Evolutionary conservation across 345 rosid species (phyloP).

Genomic region (Geranium brycei): DNA sequence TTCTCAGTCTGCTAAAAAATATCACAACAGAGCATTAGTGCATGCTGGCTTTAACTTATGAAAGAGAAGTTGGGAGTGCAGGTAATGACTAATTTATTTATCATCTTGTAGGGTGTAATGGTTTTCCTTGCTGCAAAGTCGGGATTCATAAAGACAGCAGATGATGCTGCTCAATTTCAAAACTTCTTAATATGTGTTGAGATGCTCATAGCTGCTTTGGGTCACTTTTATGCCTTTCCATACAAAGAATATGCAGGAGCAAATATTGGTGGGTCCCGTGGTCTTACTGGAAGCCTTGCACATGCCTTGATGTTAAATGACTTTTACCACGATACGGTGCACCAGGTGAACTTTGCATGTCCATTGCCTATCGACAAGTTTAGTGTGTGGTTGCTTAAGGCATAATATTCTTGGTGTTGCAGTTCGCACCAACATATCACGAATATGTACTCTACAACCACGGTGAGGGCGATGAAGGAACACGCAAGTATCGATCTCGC

Average conservation of each 20-base stretch:
- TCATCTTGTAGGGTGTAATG: conserved; percentile 64
- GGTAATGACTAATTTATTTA: background rate
- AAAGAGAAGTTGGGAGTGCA: no score
- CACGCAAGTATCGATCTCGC: conserved; percentile 62
- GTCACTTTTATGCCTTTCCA: conserved; percentile 92
- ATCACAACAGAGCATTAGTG: no score
- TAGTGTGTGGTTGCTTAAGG: conserved; percentile 4
- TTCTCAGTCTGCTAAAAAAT: no score
- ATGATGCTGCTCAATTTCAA: conserved; percentile 83
- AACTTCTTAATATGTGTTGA: conserved; percentile 83
- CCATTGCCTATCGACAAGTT: background rate
- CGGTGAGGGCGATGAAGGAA: conserved; percentile 73
- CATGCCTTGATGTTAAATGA: conserved; percentile 90
- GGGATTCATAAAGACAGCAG: conserved; percentile 59
- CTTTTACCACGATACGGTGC: conserved; percentile 94
- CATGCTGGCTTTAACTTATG: no score
- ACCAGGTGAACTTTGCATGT: conserved; percentile 44
- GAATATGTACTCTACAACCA: conserved; percentile 93
- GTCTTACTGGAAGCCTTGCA: conserved; percentile 66
- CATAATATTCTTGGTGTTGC: conserved; percentile 21
- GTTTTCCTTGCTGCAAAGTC: conserved; percentile 95
- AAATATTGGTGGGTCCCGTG: conserved; percentile 58
- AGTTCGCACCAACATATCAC: conserved; percentile 96
- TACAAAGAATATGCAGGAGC: conserved; percentile 98
- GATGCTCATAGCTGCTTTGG: conserved; percentile 95